These are phyloP conservation scores for Mortierella sp. DNA, from an alignment of 371 early-diverging fungal species.

Conservation along the genomic window DNA sequence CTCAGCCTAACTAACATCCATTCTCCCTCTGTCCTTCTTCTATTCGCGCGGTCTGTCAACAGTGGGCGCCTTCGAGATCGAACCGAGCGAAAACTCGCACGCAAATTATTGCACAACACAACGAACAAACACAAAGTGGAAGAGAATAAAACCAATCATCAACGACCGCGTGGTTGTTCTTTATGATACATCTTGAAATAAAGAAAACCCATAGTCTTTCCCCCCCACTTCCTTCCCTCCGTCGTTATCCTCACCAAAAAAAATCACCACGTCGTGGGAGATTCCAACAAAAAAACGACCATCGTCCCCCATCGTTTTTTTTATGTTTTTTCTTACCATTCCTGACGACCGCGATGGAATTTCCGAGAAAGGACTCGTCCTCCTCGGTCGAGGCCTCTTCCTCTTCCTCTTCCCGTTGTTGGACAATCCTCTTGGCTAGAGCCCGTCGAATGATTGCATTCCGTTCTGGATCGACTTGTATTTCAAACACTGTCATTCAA, in stretches of 20 bases:
- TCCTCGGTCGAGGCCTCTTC: conserved; percentile 57
- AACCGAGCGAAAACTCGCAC: conserved; percentile 11
- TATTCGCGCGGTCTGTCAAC: neutral
- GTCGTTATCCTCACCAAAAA: neutral
- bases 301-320: neutral
- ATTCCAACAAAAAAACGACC: neutral
- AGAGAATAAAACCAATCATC: neutral
- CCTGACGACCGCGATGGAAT: conserved; percentile 30
- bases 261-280: neutral
- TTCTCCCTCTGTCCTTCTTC: neutral
- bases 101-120: neutral
- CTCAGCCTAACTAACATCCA: neutral
- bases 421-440: conserved; percentile 51
- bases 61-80: neutral
- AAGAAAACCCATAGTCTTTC: neutral
- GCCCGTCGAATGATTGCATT: conserved; percentile 54
- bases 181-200: neutral
- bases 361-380: conserved; percentile 50
- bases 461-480: conserved; percentile 52
- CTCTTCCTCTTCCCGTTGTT: conserved; percentile 50
- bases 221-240: neutral
- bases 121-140: neutral
- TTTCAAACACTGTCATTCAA: conserved; percentile 55
- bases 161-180: conserved; percentile 1
- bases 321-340: conserved; percentile 24